Percentiles rank a stretch among this genome's conserved stretches.
Conservation (phyloP, 2,329 filamentous ascomycete species). For the Sclerotinia nivalis region DNA sequence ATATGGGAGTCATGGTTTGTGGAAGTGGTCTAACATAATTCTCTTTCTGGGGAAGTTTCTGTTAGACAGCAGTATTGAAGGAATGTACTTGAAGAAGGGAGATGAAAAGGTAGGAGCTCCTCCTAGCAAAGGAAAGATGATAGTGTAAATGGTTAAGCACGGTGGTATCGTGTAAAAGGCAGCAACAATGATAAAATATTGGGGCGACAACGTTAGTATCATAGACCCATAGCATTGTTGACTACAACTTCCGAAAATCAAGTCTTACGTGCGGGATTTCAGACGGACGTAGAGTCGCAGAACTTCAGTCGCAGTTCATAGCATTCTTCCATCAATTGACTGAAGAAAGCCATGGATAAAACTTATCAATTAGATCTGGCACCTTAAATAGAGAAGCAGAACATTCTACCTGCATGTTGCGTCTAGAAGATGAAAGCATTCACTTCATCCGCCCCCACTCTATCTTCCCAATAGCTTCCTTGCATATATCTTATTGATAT, state of each 20-base stretch:
- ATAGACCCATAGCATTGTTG: background rate
- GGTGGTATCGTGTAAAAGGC: background rate
- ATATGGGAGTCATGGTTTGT: too few species aligned
- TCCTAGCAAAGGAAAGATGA: background rate
- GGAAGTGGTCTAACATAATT: background rate
- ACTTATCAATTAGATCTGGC: too few species aligned
- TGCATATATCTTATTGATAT: too few species aligned
- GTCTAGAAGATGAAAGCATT: too few species aligned
- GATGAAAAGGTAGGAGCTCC: background rate
- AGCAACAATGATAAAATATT: background rate
- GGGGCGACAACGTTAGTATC: too few species aligned
- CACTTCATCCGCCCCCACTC: too few species aligned
- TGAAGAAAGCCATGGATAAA: too few species aligned
- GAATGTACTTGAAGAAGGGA: background rate
- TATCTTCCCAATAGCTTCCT: too few species aligned
- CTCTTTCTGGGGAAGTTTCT: background rate
- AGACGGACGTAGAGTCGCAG: background rate
- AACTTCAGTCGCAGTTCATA: background rate
- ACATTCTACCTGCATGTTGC: too few species aligned
- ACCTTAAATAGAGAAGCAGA: too few species aligned
- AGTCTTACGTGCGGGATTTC: background rate
- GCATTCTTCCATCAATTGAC: background rate
- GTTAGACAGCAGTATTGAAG: background rate
- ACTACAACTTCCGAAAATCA: background rate
- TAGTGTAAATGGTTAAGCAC: background rate